Evolutionary conservation across 2,329 filamentous ascomycete species (phyloP), one percentile per base, ranked within the genome.

Genomic region (Diaporthe velutina): DNA sequence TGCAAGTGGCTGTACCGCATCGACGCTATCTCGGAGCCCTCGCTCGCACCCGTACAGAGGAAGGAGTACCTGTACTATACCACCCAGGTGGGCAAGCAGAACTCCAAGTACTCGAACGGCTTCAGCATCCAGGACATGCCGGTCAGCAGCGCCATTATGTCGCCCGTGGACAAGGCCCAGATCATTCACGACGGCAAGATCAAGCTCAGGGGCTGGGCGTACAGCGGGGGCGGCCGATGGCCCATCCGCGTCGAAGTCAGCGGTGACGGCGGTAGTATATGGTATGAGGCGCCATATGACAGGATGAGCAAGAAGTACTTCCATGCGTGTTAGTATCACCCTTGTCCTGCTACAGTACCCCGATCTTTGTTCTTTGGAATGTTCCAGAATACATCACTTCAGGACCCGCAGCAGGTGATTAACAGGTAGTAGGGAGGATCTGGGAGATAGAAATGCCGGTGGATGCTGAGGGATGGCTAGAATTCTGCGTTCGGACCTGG

Each of bases 41-140:
- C 86, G 0, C 77, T 83, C 8, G 92, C 91, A 0, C 92, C 92
- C 0, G 91, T 93, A 0, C 92, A 93, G 82, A 88, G 86, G 79
- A 88, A 88, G 71, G 92, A 93, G 79, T 93, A 93, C 72, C 84
- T 93, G 0, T 93, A 94, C 82, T 95, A 92, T 80, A 90, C 89
- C 1, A 90, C 91, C 15, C 92, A 94, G 80, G 84, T 91, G 0
- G 92, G 92, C 15, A 94, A 93, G 82, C 91, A 94, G 77, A 93
- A 93, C 76, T 84, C 87, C 15, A 84, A 83, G 12, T 88, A 89
- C 77, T 90, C 85, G 22, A 90, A 90, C 60, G 92, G 90, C 0
- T 91, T 92, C 76, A 89, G 88, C 76, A 94, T 93, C 78, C 92
- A 94, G 79, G 92, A 93, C 48, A 94, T 94, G 92, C 92, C 92